These are phyloP conservation scores for Phylloporus arenicola DNA, from an alignment of 768 basidiomycete genomes.

Conservation along the genomic window DNA sequence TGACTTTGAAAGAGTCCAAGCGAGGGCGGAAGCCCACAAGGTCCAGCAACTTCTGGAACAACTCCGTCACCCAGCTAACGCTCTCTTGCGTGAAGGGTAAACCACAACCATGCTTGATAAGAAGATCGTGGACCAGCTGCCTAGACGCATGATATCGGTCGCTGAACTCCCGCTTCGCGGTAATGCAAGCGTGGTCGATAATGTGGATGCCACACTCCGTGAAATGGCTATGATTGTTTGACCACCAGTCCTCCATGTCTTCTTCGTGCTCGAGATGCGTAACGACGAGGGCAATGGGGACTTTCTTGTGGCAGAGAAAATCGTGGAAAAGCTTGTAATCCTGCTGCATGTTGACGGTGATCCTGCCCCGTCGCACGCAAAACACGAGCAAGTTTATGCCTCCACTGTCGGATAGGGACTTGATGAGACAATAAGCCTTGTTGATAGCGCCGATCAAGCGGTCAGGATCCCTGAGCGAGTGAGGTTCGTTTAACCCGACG, in stretches of 20 bases:
- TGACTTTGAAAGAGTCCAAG: constrained; percentile 18
- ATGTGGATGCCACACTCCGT: constrained; percentile 16
- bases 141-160: constrained; percentile 24
- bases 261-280: constrained; percentile 34
- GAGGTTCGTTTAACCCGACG: constrained; percentile 28
- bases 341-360: constrained; percentile 23
- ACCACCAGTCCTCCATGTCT: constrained; percentile 35
- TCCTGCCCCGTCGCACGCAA: constrained; percentile 32
- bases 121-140: constrained; percentile 18
- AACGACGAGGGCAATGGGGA: constrained; percentile 29
- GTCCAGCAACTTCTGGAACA: constrained; percentile 22
- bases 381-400: constrained; percentile 40
- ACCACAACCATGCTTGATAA: constrained; percentile 15
- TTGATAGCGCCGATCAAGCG: constrained; percentile 26
- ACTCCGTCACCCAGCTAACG: constrained; percentile 20
- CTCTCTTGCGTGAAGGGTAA: constrained; percentile 19
- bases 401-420: constrained; percentile 23
- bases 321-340: constrained; percentile 32
- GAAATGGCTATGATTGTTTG: constrained; percentile 21
- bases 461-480: constrained; percentile 21
- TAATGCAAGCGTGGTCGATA: constrained; percentile 31
- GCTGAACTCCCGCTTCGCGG: constrained; percentile 27
- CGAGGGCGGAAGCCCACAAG: constrained; percentile 19
- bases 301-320: constrained; percentile 30
- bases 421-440: constrained; percentile 33